Evolutionary conservation across 2,329 filamentous ascomycete genomes (phyloP), one percentile per base, ranked within the genome.

Genomic region (Fusarium incarnatum): DNA sequence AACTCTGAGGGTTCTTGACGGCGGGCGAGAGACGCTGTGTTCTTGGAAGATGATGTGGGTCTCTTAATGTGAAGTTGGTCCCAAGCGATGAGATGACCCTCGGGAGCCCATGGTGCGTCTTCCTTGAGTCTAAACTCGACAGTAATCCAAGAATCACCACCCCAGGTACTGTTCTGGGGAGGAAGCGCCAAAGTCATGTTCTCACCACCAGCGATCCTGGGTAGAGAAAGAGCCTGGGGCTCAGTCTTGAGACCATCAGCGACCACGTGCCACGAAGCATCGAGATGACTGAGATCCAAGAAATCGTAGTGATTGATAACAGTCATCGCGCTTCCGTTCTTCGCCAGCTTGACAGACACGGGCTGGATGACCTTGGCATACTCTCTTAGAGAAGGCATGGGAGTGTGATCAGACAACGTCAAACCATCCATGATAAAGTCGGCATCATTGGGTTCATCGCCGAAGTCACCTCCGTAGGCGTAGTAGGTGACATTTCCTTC

Each of bases 381-480:
- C 18, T 71, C 68, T 2, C 53, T 65, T 1, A 68, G 2, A 0
- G 63, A 67, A 6, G 68, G 68, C 42, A 57, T 68, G 0, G 60
- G 68, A 0, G 60, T 41, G 13, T 71, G 68, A 1, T 71, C 60
- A 3, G 68, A 71, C 11, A 71, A 15, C 0, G 50, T 37, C 0
- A 89, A 78, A 4, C 87, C 87, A 62, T 89, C 87, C 81, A 88
- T 83, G 44, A 87, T 83, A 54, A 90, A 91, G 58, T 86, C 87
- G 2, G 79, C 81, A 71, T 90, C 88, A 67, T 90, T 88, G 0
- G 87, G 88, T 0, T 83, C 79, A 50, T 90, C 88, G 5, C 85
- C 86, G 75, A 89, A 90, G 73, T 90, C 88, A 3, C 88, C 88
- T 2, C 88, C 88, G 44, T 89, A 90, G 0, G 81, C 88, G 2